phyloP scores from a whole-genome alignment of 202 grass and related monocot genomes.

The Saccharum hybrid region DNA sequence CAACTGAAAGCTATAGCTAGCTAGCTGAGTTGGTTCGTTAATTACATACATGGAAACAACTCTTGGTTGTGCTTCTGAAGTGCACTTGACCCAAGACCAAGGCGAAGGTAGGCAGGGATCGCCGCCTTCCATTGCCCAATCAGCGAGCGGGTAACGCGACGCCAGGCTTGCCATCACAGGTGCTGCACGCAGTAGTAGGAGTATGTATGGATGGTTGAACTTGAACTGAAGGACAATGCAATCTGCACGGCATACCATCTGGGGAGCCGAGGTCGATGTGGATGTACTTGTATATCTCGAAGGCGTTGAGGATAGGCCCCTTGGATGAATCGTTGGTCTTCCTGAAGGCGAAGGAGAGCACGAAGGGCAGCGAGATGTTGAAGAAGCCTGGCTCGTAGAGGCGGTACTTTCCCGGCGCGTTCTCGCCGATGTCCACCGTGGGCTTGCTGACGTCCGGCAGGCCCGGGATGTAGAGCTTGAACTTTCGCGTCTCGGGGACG shows the following conservation, averaged over 20 bases:
- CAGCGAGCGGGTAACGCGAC: constrained; percentile 49
- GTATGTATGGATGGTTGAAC: no score
- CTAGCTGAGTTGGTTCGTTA: neutral
- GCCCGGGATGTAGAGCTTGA: constrained; percentile 80
- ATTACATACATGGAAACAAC: constrained; percentile 60
- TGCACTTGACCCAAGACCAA: constrained; percentile 85
- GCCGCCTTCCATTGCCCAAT: constrained; percentile 74
- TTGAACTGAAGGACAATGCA: no score
- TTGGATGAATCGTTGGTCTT: no score
- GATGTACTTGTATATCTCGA: no score
- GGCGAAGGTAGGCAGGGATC: constrained; percentile 81
- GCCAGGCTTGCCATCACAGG: constrained; percentile 58
- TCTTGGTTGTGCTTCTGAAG: constrained; percentile 51
- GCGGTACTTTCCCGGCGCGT: constrained; percentile 80
- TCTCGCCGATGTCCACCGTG: constrained; percentile 76
- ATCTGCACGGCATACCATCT: no score
- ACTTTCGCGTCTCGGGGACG: constrained; percentile 58
- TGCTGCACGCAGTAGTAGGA: constrained; percentile 30
- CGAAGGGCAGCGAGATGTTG: constrained; percentile 76
- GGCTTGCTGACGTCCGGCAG: constrained; percentile 68
- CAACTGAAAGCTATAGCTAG: neutral
- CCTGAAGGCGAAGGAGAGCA: constrained; percentile 55
- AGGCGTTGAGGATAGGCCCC: no score
- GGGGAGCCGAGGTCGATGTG: no score
- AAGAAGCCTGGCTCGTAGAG: constrained; percentile 78